phyloP scores from a whole-genome alignment of 192 early-diverging fungal genomes.

The Umbelopsis vinacea region DNA sequence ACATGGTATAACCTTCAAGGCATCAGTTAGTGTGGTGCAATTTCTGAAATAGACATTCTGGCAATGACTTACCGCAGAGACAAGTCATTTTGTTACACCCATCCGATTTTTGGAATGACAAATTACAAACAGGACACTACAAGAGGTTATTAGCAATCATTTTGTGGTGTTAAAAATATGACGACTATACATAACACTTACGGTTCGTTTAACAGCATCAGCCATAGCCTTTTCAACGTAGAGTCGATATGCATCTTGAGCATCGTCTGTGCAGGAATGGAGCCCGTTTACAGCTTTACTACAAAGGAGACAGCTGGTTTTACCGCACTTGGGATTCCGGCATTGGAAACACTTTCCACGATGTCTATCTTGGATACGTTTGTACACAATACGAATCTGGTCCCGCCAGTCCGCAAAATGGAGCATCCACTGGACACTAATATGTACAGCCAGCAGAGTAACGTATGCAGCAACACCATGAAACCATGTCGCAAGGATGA shows the following conservation, averaged over 20 bases:
- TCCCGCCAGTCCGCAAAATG: conserved; percentile 23
- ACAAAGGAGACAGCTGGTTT: conserved; percentile 52
- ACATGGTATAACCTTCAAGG: conserved; percentile 59
- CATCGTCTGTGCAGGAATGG: conserved; percentile 55
- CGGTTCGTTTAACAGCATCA: conserved; percentile 64
- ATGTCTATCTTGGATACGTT: conserved; percentile 29
- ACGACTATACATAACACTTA: conserved; percentile 35
- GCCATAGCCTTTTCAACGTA: conserved; percentile 67
- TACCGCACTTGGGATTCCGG: conserved; percentile 49
- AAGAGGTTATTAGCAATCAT: neutral
- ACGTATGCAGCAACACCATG: conserved; percentile 21
- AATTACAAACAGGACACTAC: conserved; percentile 58
- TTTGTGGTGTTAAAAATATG: neutral
- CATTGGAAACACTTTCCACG: conserved; percentile 54
- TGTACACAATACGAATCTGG: conserved; percentile 25
- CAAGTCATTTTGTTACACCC: conserved; percentile 73
- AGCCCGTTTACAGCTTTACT: conserved; percentile 42
- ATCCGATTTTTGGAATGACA: conserved; percentile 59
- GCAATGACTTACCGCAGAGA: conserved; percentile 45
- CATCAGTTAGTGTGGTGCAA: neutral
- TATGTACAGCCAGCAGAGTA: conserved; percentile 18
- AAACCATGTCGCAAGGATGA: conserved; percentile 16
- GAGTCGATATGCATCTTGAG: conserved; percentile 54
- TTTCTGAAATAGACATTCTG: neutral
- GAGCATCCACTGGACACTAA: conserved; percentile 10